Conservation (phyloP, 1,284 basidiomycete species). For the Mycena citricolor region DNA sequence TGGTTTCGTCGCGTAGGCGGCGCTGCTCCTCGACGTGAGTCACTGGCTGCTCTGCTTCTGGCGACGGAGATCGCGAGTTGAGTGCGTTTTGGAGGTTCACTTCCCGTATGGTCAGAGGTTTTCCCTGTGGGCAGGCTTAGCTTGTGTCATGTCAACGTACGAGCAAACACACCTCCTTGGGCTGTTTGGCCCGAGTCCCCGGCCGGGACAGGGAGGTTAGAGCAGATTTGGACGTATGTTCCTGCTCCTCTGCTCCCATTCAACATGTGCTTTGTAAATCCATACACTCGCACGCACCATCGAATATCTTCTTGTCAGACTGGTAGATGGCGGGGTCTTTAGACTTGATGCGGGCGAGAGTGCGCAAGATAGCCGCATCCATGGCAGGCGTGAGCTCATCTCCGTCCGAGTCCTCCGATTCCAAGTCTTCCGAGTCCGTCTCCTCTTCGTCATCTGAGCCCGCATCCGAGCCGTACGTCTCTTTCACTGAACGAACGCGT, state of each 20-base stretch:
- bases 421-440: conserved; percentile 75
- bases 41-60: conserved; percentile 42
- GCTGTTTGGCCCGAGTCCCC: conserved; percentile 21
- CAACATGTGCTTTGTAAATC: no score
- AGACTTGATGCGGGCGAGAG: conserved; percentile 65
- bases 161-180: conserved; percentile 47
- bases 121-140: conserved; percentile 38
- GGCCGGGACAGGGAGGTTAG: conserved; percentile 27
- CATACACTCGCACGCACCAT: conserved; percentile 65
- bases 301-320: conserved; percentile 66
- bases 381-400: conserved; percentile 93
- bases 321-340: conserved; percentile 88
- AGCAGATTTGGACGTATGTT: conserved; percentile 39
- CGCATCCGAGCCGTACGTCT: conserved; percentile 79
- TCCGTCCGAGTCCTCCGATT: conserved; percentile 93
- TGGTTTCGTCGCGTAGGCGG: conserved; percentile 78
- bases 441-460: conserved; percentile 49
- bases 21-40: conserved; percentile 83
- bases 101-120: conserved; percentile 63
- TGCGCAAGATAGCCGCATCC: conserved; percentile 93
- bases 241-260: conserved; percentile 58
- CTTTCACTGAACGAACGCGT: conserved; percentile 59
- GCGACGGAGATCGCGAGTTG: conserved; percentile 54
- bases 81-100: conserved; percentile 59
- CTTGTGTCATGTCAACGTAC: conserved; percentile 5